Conservation (phyloP, 352 stramenopile species). For the Pythium monospermum region DNA sequence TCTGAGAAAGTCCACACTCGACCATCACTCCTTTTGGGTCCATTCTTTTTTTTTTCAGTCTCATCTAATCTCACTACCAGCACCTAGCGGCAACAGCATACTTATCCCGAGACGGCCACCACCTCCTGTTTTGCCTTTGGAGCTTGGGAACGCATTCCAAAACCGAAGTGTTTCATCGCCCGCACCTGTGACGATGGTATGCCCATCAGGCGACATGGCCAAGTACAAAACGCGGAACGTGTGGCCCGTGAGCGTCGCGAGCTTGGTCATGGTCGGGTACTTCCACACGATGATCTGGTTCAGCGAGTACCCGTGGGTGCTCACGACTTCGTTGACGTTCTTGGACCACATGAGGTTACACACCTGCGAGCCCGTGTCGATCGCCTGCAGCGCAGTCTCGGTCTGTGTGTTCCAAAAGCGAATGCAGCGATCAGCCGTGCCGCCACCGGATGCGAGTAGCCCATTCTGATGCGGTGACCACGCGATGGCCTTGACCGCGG, state of each 20-base stretch:
- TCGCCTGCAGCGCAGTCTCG: constrained; percentile 78
- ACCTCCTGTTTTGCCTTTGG: constrained; percentile 43
- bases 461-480: constrained; percentile 97
- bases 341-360: constrained; percentile 98
- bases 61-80: constrained; percentile 67
- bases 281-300: constrained; percentile 98
- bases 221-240: constrained; percentile 96
- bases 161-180: constrained; percentile 97
- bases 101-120: constrained; percentile 42
- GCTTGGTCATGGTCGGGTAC: constrained; percentile 96
- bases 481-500: constrained; percentile 97
- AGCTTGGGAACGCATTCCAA: constrained; percentile 95
- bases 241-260: constrained; percentile 95
- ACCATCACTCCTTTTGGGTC: background rate
- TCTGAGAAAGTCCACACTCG: no score
- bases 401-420: constrained; percentile 97
- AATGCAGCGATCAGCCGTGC: constrained; percentile 96
- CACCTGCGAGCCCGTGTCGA: constrained; percentile 96
- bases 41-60: constrained; percentile 40
- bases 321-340: constrained; percentile 97
- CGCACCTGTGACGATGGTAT: constrained; percentile 96
- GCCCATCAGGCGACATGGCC: constrained; percentile 95
- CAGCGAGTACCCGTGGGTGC: constrained; percentile 97
- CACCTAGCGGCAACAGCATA: constrained; percentile 52
- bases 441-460: constrained; percentile 93